phyloP scores from a whole-genome alignment of 148 eudicot species.

The Rhododendron vialii region DNA sequence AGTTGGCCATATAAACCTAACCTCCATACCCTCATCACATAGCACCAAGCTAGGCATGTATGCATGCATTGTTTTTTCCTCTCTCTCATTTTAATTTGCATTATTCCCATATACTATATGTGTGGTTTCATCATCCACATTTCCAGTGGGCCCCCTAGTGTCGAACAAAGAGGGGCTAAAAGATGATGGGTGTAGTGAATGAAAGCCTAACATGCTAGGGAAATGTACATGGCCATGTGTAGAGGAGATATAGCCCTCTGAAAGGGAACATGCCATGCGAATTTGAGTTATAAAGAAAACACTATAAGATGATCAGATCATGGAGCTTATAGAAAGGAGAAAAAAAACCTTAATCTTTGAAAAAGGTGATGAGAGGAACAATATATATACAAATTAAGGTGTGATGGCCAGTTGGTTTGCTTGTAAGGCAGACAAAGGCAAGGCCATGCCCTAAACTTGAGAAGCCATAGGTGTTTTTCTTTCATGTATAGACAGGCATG shows the following conservation, averaged over 20 bases:
- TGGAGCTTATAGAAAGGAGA: background rate
- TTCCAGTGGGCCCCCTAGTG: constrained; percentile 1
- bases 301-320: constrained; percentile 7
- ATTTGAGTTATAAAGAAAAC: constrained; percentile 27
- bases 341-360: background rate
- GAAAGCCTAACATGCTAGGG: constrained; percentile 20
- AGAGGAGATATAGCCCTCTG: constrained; percentile 16
- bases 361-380: constrained; percentile 1
- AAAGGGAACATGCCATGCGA: constrained; percentile 47
- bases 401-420: constrained; percentile 11
- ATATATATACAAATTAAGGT: background rate
- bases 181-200: constrained; percentile 15
- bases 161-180: constrained; percentile 12
- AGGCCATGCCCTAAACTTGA: constrained; percentile 7
- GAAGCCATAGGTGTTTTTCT: background rate
- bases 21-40: background rate
- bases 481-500: constrained; percentile 20
- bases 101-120: background rate
- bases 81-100: background rate
- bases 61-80: background rate
- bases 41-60: background rate
- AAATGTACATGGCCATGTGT: constrained; percentile 22
- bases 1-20: background rate
- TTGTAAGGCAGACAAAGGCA: constrained; percentile 23
- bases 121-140: background rate